Evolutionary conservation across 345 rosid species (phyloP), one percentile per base, ranked within the genome.

Genomic region (Gossypioides kirkii): DNA sequence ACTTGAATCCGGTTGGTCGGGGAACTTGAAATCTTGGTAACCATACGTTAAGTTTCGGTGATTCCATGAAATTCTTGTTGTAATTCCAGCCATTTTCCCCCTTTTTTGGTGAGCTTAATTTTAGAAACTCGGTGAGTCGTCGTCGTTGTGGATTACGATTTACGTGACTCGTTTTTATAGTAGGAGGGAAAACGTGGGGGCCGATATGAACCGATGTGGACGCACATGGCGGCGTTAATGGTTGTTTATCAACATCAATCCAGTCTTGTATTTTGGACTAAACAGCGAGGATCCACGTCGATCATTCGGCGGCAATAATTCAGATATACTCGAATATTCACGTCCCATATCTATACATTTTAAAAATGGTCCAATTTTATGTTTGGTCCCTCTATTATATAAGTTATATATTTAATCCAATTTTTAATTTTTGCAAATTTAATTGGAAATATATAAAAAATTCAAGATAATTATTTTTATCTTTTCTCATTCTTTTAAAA

Each of bases 261-360:
- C 43, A 58, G 42, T 25, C 4, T 10, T 23, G 50, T 17, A 13
- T 17, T 60, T 62, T 13, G 61, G 68, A 72, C 54, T 66, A 38
- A 82, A 85, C 87, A 85, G 82, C 82, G 62, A 13, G 56, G 82
- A 18, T 82, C 86, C 84, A 74, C 83, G 87, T 83, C 73, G 62
- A 49, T 70, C 10, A 11, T 45, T 18, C 4, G 14, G 54, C n/a
- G 64, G 68, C 81, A 73, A 79, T 77, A 73, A 73, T 74, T 56
- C n/a, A 83, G 86, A 88, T 81, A 86, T 80, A 61, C 83, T 70
- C 81, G 71, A 78, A 86, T 81, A 75, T 73, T 75, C 76, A 32
- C 22, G 0, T 8, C 16, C 43, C 11, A 54, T 17, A 49, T 0
- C 16, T 16, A 13, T 49, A 14, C 6, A 17, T 14, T 49, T 14